Percentiles rank a stretch among this genome's conserved stretches.
Evolutionary conservation across 371 early-diverging fungal genomes (phyloP).

Genomic region (Blyttiomyces sp.): DNA sequence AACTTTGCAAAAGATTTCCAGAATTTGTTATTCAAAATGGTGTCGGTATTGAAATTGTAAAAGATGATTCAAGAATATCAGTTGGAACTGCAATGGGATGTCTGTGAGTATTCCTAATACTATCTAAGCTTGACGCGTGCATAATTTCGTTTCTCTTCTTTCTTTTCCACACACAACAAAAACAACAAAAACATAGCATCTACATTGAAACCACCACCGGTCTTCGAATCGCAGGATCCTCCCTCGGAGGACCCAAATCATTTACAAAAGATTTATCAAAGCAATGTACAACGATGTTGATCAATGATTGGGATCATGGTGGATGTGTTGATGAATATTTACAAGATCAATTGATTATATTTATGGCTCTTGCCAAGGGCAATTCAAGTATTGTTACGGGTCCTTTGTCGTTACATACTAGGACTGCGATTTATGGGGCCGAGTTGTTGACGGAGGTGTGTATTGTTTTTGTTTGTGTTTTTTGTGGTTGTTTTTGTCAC

Average conservation of each 20-base stretch:
- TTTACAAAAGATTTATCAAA: conserved; percentile 8
- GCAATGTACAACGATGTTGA: conserved; percentile 21
- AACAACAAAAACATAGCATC: background rate
- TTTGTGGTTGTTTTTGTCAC: too few relatives aligned
- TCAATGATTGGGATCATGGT: conserved; percentile 24
- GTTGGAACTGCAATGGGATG: conserved; percentile 5
- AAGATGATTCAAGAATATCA: background rate
- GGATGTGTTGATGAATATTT: conserved; percentile 44
- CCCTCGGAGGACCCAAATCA: background rate
- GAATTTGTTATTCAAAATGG: conserved; percentile 4
- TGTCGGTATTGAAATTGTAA: conserved; percentile 3
- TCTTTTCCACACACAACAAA: background rate
- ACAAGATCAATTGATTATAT: conserved; percentile 42
- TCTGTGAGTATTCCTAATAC: background rate
- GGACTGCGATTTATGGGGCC: conserved; percentile 10
- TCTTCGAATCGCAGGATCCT: conserved; percentile 28
- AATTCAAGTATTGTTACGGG: conserved; percentile 28
- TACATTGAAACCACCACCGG: conserved; percentile 26
- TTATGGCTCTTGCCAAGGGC: conserved; percentile 39
- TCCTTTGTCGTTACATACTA: conserved; percentile 10
- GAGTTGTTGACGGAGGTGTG: conserved; percentile 6
- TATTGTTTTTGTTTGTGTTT: too few relatives aligned
- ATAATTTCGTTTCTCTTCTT: too few relatives aligned
- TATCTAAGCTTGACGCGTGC: too few relatives aligned
- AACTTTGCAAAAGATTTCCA: too few relatives aligned